Conservation (phyloP, 2,329 filamentous ascomycete genomes). For the Trichoderma sp. region DNA sequence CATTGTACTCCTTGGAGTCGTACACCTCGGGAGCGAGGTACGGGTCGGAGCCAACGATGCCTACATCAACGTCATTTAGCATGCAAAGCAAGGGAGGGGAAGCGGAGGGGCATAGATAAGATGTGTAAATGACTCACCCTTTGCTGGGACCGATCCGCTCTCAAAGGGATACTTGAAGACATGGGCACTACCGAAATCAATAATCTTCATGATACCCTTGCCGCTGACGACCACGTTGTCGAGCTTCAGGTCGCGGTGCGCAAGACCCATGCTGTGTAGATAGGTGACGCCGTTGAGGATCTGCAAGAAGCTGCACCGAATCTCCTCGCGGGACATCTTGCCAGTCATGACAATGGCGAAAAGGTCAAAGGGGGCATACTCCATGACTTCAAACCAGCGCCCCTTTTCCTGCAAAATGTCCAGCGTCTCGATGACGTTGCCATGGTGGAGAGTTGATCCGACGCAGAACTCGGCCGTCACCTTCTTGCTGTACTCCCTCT, state of each 20-base stretch:
- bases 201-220: conserved; percentile 97
- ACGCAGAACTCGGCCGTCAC: conserved; percentile 98
- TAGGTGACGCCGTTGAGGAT: conserved; percentile 94
- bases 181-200: conserved; percentile 96
- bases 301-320: conserved; percentile 87
- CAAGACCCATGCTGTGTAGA: conserved; percentile 89
- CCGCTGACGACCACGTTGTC: conserved; percentile 98
- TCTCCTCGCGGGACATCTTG: conserved; percentile 89
- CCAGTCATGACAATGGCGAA: conserved; percentile 99
- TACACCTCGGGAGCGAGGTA: conserved; percentile 97
- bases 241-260: conserved; percentile 91
- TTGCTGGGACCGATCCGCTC: conserved; percentile 51
- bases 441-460: conserved; percentile 92
- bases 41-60: conserved; percentile 78
- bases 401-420: conserved; percentile 94
- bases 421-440: conserved; percentile 96
- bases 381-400: conserved; percentile 98
- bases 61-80: conserved; percentile 34
- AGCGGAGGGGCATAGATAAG: neutral
- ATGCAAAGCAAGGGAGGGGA: neutral
- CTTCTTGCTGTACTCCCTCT: conserved; percentile 97
- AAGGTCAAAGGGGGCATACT: conserved; percentile 92
- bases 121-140: conserved; percentile 29
- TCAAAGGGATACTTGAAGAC: conserved; percentile 98
- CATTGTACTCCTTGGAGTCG: conserved; percentile 88